Evolutionary conservation across 1,284 basidiomycete species (phyloP).

Genomic region (Microbotryum silenes-acaulis): DNA sequence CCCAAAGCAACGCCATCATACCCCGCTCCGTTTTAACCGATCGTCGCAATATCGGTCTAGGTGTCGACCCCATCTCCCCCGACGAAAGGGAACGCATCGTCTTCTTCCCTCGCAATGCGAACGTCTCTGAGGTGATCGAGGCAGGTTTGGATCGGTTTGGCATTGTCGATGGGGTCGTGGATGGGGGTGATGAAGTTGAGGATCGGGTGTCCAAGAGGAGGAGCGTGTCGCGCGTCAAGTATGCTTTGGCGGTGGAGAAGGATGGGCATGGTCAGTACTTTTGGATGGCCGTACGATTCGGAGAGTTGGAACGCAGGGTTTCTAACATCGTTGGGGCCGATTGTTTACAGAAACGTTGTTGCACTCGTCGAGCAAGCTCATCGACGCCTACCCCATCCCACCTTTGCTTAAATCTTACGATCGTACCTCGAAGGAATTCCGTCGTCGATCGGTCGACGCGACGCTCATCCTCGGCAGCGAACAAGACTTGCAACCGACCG

Average conservation of each 20-base stretch:
- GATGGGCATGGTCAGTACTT: conserved; percentile 48
- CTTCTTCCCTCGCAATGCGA: conserved; percentile 83
- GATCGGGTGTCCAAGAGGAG: conserved; percentile 75
- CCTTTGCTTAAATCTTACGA: conserved; percentile 62
- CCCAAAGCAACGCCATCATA: conserved; percentile 80
- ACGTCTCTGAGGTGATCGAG: conserved; percentile 93
- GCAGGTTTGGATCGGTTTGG: conserved; percentile 84
- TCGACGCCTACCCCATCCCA: conserved; percentile 73
- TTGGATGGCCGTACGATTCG: conserved; percentile 6
- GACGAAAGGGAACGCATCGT: conserved; percentile 56
- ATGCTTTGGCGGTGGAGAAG: conserved; percentile 55
- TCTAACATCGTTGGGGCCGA: conserved; percentile 10
- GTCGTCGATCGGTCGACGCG: conserved; percentile 82
- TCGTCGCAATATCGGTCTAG: conserved; percentile 15
- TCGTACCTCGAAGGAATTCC: conserved; percentile 54
- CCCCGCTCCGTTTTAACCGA: conserved; percentile 48
- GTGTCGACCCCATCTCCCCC: background rate
- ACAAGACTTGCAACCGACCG: conserved; percentile 69
- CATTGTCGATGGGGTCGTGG: conserved; percentile 87
- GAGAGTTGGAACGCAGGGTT: background rate
- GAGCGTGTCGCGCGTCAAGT: conserved; percentile 69
- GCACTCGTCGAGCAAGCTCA: conserved; percentile 63
- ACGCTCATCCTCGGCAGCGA: conserved; percentile 57
- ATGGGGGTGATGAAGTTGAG: conserved; percentile 94
- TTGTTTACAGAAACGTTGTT: conserved; percentile 60